Evolutionary conservation across 495 filamentous ascomycete genomes (phyloP).

Genomic region (Xylaria curta): DNA sequence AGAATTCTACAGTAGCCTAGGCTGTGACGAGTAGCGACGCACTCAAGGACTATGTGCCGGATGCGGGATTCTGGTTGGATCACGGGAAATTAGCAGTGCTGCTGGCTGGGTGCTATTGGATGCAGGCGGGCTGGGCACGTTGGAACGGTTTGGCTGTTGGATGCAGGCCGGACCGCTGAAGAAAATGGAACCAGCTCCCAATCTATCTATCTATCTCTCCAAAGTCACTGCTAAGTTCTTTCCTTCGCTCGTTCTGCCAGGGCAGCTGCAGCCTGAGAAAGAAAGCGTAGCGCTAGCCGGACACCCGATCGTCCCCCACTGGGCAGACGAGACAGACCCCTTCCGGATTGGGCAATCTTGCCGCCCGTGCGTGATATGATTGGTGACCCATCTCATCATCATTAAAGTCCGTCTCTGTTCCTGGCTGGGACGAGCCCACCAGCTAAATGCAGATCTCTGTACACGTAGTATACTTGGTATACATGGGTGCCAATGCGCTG

Average conservation of each 20-base stretch:
- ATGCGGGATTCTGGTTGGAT: conserved; percentile 33
- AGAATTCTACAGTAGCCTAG: background rate
- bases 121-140: conserved; percentile 12
- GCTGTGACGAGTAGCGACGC: conserved; percentile 18
- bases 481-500: background rate
- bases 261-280: background rate
- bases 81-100: conserved; percentile 40
- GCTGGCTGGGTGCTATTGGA: conserved; percentile 33
- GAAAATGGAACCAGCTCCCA: conserved; percentile 27
- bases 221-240: conserved; percentile 9
- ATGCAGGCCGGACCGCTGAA: conserved; percentile 32
- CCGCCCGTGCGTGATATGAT: conserved; percentile 13
- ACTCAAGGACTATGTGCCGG: conserved; percentile 1
- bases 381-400: conserved; percentile 5
- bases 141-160: conserved; percentile 10
- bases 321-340: background rate
- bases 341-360: conserved; percentile 25
- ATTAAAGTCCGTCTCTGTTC: conserved; percentile 13
- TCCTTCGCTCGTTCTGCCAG: conserved; percentile 2
- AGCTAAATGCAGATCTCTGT: conserved; percentile 5
- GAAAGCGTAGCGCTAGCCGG: conserved; percentile 9
- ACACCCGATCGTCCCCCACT: conserved; percentile 15
- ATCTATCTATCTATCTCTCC: no score
- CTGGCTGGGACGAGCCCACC: conserved; percentile 15
- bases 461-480: conserved; percentile 5